Conservation (phyloP, 345 rosid species). For the Microcos paniculata region DNA sequence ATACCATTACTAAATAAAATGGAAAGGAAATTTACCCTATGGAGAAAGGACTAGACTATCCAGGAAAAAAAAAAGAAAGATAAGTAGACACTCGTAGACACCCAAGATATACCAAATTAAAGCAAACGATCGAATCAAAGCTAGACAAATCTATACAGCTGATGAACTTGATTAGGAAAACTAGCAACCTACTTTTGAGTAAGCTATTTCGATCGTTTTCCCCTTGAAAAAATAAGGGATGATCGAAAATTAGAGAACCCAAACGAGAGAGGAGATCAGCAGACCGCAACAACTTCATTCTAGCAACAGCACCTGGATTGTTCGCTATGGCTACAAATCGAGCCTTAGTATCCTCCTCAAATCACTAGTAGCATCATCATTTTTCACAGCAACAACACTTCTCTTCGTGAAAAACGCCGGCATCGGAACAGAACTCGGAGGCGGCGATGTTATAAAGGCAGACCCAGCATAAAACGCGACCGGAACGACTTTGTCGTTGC, state of each 20-base stretch:
- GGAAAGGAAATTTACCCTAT: background rate
- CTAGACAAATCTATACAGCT: background rate
- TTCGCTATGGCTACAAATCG: conserved; percentile 22
- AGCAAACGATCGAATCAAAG: background rate
- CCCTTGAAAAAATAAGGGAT: conserved; percentile 95
- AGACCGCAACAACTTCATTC: background rate
- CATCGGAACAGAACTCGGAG: conserved; percentile 86
- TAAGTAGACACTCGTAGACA: no score
- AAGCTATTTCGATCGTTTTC: conserved; percentile 40
- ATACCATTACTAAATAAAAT: no score
- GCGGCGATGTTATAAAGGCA: conserved; percentile 74
- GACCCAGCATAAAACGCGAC: conserved; percentile 69
- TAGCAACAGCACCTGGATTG: background rate
- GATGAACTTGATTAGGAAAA: conserved; percentile 15
- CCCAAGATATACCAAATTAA: no score
- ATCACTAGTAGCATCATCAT: conserved; percentile 48
- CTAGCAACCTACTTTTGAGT: conserved; percentile 18
- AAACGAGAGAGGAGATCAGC: background rate
- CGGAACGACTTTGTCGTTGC: background rate
- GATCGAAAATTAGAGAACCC: conserved; percentile 24
- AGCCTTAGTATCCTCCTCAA: conserved; percentile 57
- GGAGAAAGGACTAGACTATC: no score
- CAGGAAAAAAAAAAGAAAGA: background rate
- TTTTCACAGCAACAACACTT: conserved; percentile 9
- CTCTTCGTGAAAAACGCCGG: conserved; percentile 68